phyloP scores from a whole-genome alignment of 1,139 yeast species.

The Wickerhamomyces sp. region DNA sequence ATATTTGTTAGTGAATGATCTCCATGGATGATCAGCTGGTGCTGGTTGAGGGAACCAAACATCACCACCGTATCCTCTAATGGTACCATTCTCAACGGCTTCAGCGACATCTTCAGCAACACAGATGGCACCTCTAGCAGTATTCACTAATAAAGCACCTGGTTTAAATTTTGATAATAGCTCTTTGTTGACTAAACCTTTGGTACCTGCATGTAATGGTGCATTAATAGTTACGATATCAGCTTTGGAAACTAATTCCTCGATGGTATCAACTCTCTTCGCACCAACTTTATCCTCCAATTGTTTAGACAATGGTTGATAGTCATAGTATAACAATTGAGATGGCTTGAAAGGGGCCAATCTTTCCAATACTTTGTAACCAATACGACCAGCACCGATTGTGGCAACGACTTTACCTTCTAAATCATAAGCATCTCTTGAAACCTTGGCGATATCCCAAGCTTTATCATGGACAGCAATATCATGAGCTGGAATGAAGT shows the following conservation, averaged over 20 bases:
- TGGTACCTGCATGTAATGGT: constrained; percentile 69
- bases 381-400: constrained; percentile 82
- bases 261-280: constrained; percentile 57
- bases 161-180: constrained; percentile 67
- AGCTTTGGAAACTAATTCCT: constrained; percentile 62
- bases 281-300: constrained; percentile 54
- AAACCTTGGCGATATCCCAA: constrained; percentile 80
- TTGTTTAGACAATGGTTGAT: constrained; percentile 60
- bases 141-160: constrained; percentile 75
- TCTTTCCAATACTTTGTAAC: constrained; percentile 71
- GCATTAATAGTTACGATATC: constrained; percentile 77
- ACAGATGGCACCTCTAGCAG: constrained; percentile 82
- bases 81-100: constrained; percentile 63
- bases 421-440: constrained; percentile 68
- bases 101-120: constrained; percentile 71
- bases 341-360: constrained; percentile 70
- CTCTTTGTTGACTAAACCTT: constrained; percentile 64
- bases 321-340: constrained; percentile 70
- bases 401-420: constrained; percentile 76
- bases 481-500: constrained; percentile 75
- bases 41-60: constrained; percentile 85
- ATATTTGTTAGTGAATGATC: constrained; percentile 56
- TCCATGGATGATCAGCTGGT: constrained; percentile 73
- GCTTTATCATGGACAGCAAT: constrained; percentile 49
- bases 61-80: constrained; percentile 81